Base-by-base conservation (phyloP, 2,329 filamentous ascomycete species). In the Penicillium sp. region DNA sequence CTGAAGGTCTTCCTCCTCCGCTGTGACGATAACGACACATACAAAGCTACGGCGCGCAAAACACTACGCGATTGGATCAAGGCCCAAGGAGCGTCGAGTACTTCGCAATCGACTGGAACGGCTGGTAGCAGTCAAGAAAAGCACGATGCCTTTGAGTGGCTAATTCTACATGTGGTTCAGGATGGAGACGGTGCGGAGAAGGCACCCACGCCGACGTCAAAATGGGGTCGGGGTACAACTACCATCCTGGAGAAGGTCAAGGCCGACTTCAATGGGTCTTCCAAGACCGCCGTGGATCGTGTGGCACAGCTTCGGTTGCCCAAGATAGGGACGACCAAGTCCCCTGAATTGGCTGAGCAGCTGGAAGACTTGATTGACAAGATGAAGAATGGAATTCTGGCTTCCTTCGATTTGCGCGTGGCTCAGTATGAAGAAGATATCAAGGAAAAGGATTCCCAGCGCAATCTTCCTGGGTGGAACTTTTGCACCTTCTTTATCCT, bases 401-500 rank as follows among this genome's bases (percentile, higher is more conserved):
- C 86, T 6, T 96, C 93, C 1, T 99, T 99, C 71, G 93, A 98
- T 76, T 82, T 88, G 65, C 86, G 95, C 9, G 95, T 99, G 1
- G 87, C 85, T 21, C 93, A 98, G 68, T 99, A 99, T 72, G 95
- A 99, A 74, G 93, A 97, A 58, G 95, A 99, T 65, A 96, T 99
- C 65, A 90, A 91, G 61, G 95, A 97, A 73, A 95, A 93, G 69
- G 93, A 98, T 66, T 85, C 88, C 0, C 93, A 98, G 72, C 84
- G 93, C 47, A 87, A 82, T 33, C 78, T 99, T 19, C 95, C 95
- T 0, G 95, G 95, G 0, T 99, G 95, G 95, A 99, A 99, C 70
- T 99, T 99, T 71, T 98, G 95, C 75, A 99, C 95, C 0, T 99
- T 99, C 72, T 99, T 99, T 72, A 93, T 99, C 16, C 82, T 99